phyloP scores from a whole-genome alignment of 2,329 filamentous ascomycete genomes.

The Aquanectria penicillioides region DNA sequence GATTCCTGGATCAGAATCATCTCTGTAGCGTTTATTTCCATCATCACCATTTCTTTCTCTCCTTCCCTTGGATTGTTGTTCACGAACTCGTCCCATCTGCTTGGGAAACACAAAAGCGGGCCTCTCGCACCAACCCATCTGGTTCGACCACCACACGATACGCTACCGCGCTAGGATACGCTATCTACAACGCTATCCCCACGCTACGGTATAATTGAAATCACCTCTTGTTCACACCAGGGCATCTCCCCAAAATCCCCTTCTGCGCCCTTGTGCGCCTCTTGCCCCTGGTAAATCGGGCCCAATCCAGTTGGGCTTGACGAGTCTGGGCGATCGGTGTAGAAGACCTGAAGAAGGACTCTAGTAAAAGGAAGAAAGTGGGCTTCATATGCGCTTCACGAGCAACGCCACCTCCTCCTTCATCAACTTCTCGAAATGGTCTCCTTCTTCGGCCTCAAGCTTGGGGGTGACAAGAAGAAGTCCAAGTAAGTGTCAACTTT shows the following conservation, averaged over 20 bases:
- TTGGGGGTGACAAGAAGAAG: constrained; percentile 67
- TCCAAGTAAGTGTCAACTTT: constrained; percentile 50
- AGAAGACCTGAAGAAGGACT: not conserved
- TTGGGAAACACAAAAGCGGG: too few species aligned
- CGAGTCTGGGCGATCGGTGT: not conserved
- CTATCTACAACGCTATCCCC: not conserved
- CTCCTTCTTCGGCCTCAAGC: constrained; percentile 67
- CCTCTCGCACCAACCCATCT: not conserved
- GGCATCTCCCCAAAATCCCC: too few species aligned
- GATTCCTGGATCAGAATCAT: not conserved
- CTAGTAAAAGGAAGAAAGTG: not conserved
- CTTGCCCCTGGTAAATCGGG: not conserved
- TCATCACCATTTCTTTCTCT: not conserved
- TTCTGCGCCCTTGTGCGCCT: not conserved
- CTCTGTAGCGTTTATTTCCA: too few species aligned
- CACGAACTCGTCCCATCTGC: too few species aligned
- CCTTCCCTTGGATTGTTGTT: not conserved
- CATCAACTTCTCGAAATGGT: constrained; percentile 55
- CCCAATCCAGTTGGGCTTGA: not conserved
- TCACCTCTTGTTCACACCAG: too few species aligned
- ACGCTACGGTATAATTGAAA: too few species aligned
- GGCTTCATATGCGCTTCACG: constrained; percentile 6
- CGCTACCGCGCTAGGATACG: not conserved
- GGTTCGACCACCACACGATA: constrained; percentile 23
- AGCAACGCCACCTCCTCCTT: not conserved